Conservation (phyloP, 768 basidiomycete species). For the Saitozyma podzolica region DNA sequence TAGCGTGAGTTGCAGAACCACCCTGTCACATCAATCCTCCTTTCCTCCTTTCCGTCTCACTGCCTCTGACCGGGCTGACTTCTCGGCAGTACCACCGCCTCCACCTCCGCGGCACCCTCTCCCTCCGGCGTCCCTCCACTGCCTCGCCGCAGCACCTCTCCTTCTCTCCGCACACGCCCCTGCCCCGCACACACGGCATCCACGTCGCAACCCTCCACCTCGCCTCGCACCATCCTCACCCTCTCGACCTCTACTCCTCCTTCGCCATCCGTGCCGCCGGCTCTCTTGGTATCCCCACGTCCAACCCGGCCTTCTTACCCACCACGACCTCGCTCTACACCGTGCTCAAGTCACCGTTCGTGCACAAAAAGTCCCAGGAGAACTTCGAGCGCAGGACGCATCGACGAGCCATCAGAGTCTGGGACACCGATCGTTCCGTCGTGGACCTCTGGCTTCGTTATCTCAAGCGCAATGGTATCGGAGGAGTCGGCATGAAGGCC, state of each 20-base stretch:
- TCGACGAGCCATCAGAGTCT: conserved; percentile 84
- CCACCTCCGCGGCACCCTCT: neutral
- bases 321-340: conserved; percentile 75
- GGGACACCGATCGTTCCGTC: conserved; percentile 77
- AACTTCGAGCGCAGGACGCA: conserved; percentile 86
- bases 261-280: conserved; percentile 81
- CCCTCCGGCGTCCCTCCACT: neutral
- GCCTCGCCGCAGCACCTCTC: conserved; percentile 4
- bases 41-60: neutral
- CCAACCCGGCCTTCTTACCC: conserved; percentile 35
- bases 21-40: neutral
- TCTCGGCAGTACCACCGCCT: neutral
- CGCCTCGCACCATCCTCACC: conserved; percentile 66
- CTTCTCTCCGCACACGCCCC: conserved; percentile 13
- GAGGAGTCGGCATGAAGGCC: conserved; percentile 83
- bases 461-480: conserved; percentile 69
- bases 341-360: conserved; percentile 79
- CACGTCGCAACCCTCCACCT: conserved; percentile 83
- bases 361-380: conserved; percentile 90
- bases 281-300: conserved; percentile 69
- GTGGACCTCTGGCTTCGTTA: conserved; percentile 80
- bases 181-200: conserved; percentile 18
- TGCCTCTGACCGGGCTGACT: neutral
- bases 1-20: neutral
- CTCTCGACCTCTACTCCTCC: conserved; percentile 76